phyloP scores from a whole-genome alignment of 1,284 basidiomycete genomes.

The Ustanciosporium gigantosporum region DNA sequence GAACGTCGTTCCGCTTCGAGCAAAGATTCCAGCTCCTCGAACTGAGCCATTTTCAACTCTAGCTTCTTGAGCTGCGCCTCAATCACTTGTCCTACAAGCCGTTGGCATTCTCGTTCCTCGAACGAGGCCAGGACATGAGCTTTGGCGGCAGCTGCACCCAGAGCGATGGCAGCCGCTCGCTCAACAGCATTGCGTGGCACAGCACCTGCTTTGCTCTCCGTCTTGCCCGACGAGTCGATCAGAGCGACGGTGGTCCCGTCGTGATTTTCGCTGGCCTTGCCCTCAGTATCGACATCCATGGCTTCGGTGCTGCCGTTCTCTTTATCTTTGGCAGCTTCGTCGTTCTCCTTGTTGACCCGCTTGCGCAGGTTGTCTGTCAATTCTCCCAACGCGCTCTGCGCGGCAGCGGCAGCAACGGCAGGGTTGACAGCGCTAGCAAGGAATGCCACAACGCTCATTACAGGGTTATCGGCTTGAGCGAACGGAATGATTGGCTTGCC shows the following conservation, averaged over 20 bases:
- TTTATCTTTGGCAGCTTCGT: slow-evolving; percentile 6
- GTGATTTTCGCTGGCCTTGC: slow-evolving; percentile 9
- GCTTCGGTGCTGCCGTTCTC: slow-evolving; percentile 51
- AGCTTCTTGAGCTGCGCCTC: slow-evolving; percentile 89
- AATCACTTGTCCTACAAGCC: slow-evolving; percentile 81
- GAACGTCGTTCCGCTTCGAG: slow-evolving; percentile 53
- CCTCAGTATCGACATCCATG: slow-evolving; percentile 48
- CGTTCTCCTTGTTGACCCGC: slow-evolving; percentile 23
- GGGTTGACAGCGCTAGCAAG: slow-evolving; percentile 89
- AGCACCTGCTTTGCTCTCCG: slow-evolving; percentile 33
- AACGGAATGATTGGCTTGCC: slow-evolving; percentile 68
- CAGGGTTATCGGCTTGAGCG: slow-evolving; percentile 92
- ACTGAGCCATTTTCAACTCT: slow-evolving; percentile 65
- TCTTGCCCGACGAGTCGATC: slow-evolving; percentile 1
- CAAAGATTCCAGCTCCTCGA: slow-evolving; percentile 56
- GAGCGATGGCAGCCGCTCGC: slow-evolving; percentile 60
- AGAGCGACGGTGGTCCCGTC: slow-evolving; percentile 7
- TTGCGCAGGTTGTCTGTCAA: slow-evolving; percentile 53
- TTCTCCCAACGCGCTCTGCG: slow-evolving; percentile 80
- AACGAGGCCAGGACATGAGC: slow-evolving; percentile 79
- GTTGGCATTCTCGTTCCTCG: slow-evolving; percentile 80
- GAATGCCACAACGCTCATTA: slow-evolving; percentile 98
- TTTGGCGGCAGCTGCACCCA: slow-evolving; percentile 86
- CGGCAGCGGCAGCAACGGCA: slow-evolving; percentile 87
- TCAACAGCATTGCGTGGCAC: slow-evolving; percentile 53